Conservation (phyloP, 2,329 filamentous ascomycete genomes). For the Aspergillus felis region DNA sequence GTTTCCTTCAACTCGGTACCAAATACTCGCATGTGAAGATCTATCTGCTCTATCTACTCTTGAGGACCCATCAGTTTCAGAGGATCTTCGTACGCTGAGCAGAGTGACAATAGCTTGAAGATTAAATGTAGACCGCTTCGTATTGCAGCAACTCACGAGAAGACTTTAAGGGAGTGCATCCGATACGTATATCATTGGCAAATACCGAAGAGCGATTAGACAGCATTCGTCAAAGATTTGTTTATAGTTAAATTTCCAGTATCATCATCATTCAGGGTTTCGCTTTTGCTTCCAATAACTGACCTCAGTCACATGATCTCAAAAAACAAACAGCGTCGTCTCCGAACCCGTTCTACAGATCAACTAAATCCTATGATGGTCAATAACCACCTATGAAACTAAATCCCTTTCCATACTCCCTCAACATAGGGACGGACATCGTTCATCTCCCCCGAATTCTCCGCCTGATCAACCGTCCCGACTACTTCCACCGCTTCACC, state of each 20-base stretch:
- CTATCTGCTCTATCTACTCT: neutral
- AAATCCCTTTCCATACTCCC: constrained; percentile 57
- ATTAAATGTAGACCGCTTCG: neutral
- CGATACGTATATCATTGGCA: neutral
- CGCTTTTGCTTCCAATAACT: neutral
- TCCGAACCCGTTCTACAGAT: neutral
- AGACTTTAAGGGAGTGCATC: neutral
- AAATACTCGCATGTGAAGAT: neutral
- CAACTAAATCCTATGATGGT: neutral
- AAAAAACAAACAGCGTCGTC: neutral
- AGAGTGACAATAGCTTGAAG: neutral
- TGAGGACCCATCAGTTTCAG: neutral
- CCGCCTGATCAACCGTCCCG: constrained; percentile 49
- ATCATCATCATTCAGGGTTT: neutral
- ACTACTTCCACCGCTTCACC: constrained; percentile 36
- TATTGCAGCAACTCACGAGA: neutral
- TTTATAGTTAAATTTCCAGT: neutral
- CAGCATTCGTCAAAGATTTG: neutral
- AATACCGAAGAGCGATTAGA: neutral
- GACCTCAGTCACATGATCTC: neutral
- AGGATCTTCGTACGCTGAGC: neutral
- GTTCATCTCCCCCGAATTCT: constrained; percentile 65
- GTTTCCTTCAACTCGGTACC: constrained; percentile 10
- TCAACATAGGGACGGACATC: constrained; percentile 75
- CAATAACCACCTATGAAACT: constrained; percentile 27